Percentiles rank a stretch among this genome's conserved stretches.
phyloP scores from a whole-genome alignment of 257 asterid species.

The Fraxinus excelsior region DNA sequence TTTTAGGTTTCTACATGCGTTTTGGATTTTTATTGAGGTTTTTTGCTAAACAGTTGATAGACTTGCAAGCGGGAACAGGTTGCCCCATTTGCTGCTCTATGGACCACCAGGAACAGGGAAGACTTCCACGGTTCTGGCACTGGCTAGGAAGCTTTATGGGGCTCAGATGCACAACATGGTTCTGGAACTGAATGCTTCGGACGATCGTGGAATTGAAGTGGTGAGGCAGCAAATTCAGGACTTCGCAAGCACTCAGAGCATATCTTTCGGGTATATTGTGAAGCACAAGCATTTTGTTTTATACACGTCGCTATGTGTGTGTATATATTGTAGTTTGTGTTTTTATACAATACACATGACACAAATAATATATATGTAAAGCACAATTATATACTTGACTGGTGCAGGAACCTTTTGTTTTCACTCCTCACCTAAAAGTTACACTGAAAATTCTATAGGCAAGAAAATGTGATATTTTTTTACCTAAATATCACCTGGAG shows the following conservation, averaged over 20 bases:
- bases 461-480: not conserved
- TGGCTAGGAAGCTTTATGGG: conserved; percentile 90
- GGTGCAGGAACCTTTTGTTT: not conserved
- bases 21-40: conserved; percentile 13
- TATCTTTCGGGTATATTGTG: conserved; percentile 72
- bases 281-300: not conserved
- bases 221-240: conserved; percentile 99
- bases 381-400: not conserved
- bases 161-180: conserved; percentile 86
- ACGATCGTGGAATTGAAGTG: conserved; percentile 94
- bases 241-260: conserved; percentile 97
- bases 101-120: conserved; percentile 99
- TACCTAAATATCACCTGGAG: too few species aligned
- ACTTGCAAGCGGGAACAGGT: conserved; percentile 82
- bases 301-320: not conserved
- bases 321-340: not conserved
- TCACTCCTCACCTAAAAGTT: not conserved
- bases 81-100: conserved; percentile 91
- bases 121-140: conserved; percentile 88
- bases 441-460: not conserved
- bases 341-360: not conserved
- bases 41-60: conserved; percentile 65
- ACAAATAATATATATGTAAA: too few species aligned
- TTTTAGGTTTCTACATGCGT: conserved; percentile 9
- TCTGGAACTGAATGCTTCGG: conserved; percentile 95